Base-by-base conservation (phyloP, 2,329 filamentous ascomycete species). In the Ceratocystis lukuohia region DNA sequence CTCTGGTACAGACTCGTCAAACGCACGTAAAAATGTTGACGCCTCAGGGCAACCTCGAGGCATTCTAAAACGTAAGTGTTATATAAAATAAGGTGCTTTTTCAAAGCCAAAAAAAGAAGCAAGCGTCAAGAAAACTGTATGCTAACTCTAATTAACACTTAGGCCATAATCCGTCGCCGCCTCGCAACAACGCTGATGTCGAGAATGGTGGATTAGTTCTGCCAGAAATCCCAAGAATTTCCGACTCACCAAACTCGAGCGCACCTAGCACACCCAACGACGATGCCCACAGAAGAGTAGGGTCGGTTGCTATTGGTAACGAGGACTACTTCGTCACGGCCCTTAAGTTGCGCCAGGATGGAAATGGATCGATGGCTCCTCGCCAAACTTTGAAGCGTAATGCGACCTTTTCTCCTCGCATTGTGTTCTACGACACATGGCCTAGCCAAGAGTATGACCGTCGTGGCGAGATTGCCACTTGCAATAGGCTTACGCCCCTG, bases 341-440 rank as follows among this genome's bases (percentile, higher is more conserved):
- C 37, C 79, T 91, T 57, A 85, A 89, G 64, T 84, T 94, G 65
- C 84, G 84, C 53, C 81, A 86, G 66, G 88, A 92, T 71, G 91
- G 89, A 77, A 95, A 90, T 74, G 84, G 88, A 20, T 91, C 91
- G 17, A 84, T 82, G 67, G 95, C 91, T 3, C 91, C 91, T 0
- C 84, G 88, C 62, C 84, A 85, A 22, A 76, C 77, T n/a, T 73
- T 77, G 62, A 87, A 85, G 75, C 82, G 84, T 37, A 83, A 80
- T 70, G 83, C 85, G 1, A 88, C 84, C 0, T 99, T 97, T 76
- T 97, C 91, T 72, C 93, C 93, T 61, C 86, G 93, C 50, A 91
- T 97, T 64, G 86, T 96, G 69, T 97, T 96, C 74, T 86, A 96
- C 74, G 94, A 99, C 73, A 97, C 92, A 6, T 99, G 92, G 91